Evolutionary conservation across 202 grass and related monocot species (phyloP).

Genomic region (Dendrocalamus latiflorus): DNA sequence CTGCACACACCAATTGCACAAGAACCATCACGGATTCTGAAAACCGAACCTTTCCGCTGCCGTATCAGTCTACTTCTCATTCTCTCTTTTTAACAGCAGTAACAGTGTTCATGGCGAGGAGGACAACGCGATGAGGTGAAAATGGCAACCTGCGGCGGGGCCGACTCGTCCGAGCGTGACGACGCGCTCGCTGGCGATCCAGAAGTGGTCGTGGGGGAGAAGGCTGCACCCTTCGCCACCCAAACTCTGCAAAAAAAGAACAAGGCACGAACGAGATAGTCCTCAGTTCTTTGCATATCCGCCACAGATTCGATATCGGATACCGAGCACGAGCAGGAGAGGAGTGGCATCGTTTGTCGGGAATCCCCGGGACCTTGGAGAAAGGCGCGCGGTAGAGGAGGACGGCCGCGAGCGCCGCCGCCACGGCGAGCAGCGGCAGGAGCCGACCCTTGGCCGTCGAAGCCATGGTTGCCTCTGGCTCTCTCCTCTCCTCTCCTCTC

Average conservation of each 20-base stretch:
- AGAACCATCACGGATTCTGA: not conserved
- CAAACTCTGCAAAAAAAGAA: constrained; percentile 35
- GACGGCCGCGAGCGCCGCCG: constrained; percentile 51
- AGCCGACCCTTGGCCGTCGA: constrained; percentile 29
- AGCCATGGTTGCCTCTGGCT: not conserved
- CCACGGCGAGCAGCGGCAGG: constrained; percentile 50
- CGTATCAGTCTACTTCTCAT: not conserved
- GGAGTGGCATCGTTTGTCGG: not conserved
- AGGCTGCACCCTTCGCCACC: constrained; percentile 66
- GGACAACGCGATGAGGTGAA: not conserved
- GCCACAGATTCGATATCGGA: not conserved
- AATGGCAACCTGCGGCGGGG: constrained; percentile 50
- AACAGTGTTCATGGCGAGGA: not conserved
- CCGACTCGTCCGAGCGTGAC: constrained; percentile 72
- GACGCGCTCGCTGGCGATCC: constrained; percentile 75
- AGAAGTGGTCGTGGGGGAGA: constrained; percentile 70
- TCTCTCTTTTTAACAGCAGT: not conserved
- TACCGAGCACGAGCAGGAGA: not conserved
- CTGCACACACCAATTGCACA: constrained; percentile 12
- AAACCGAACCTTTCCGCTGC: not conserved
- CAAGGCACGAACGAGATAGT: not conserved
- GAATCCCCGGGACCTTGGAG: constrained; percentile 32
- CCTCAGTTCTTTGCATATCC: not conserved
- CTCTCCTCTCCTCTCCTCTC: too few species aligned
- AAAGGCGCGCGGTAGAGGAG: constrained; percentile 56